phyloP scores from a whole-genome alignment of 805 yeast genomes.

The Brettanomyces sp. region DNA sequence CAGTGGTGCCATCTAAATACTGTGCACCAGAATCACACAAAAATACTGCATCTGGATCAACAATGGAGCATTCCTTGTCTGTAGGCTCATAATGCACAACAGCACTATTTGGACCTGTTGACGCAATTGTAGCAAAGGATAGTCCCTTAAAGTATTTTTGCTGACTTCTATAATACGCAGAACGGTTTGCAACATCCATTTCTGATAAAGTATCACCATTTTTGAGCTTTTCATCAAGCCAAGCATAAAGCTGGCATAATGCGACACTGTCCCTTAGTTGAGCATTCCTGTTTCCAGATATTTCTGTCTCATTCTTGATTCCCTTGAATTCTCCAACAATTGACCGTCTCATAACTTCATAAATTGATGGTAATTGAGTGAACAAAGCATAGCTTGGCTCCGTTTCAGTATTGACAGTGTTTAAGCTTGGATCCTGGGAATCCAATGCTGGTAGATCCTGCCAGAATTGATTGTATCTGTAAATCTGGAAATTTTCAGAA shows the following conservation, averaged over 20 bases:
- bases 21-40: slow-evolving; percentile 90
- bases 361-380: slow-evolving; percentile 17
- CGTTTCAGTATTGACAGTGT: slow-evolving; percentile 14
- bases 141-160: slow-evolving; percentile 48
- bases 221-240: slow-evolving; percentile 62
- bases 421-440: slow-evolving; percentile 3
- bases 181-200: slow-evolving; percentile 45
- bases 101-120: slow-evolving; percentile 69
- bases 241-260: slow-evolving; percentile 62
- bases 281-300: slow-evolving; percentile 61
- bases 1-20: slow-evolving; percentile 90
- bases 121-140: slow-evolving; percentile 69
- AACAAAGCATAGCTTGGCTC: slow-evolving; percentile 22
- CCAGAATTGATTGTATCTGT: slow-evolving; percentile 52
- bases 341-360: slow-evolving; percentile 15
- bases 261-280: slow-evolving; percentile 83
- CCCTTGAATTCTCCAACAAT: slow-evolving; percentile 56
- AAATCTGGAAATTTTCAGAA: slow-evolving; percentile 25
- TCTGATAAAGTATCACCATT: slow-evolving; percentile 38
- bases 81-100: slow-evolving; percentile 71
- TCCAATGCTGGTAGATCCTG: slow-evolving; percentile 32
- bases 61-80: slow-evolving; percentile 41
- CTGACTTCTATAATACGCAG: slow-evolving; percentile 35
- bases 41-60: slow-evolving; percentile 62
- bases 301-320: slow-evolving; percentile 64